Base-by-base conservation (phyloP, 163 green algal species). In the Scenedesmus sp. region DNA sequence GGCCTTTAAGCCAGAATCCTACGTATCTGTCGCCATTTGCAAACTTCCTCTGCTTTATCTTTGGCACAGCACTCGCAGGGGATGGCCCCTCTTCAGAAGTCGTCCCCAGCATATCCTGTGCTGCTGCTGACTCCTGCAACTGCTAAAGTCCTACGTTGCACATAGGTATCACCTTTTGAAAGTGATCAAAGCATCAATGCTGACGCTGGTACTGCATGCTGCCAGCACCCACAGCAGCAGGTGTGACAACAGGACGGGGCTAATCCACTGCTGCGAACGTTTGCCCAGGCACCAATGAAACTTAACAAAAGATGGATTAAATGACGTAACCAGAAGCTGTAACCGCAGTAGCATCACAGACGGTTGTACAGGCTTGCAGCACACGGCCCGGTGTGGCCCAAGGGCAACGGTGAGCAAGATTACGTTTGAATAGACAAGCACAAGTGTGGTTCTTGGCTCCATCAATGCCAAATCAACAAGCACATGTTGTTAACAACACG, bases 11-110 rank as follows among this genome's bases (percentile, higher is more conserved):
- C 89, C 89, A 92, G 72, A 82, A 82, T 37, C 89, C 89, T 33
- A 68, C 16, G 72, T 92, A 92, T 51, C 9, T 72, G 40, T 92
- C 89, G 6, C 89, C 89, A 51, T 92, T 92, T 30, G 68, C 89
- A 68, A 92, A 92, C 59, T 84, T 83, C 7, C 81, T 40, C 73
- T 91, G 49, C 86, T 80, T 91, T 0, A 80, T 59, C 12, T 35
- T 59, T 24, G 43, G 80, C 26, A 65, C 44, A 44, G 44, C 44
- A 76, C 37, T 76, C 4, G 40, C 7, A 40, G 65, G 65, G 30
- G 65, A 76, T 2, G 65, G 4, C 30, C 4, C 65, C 30, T 40
- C 65, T 4, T 76, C 65, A 7, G 65, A 20, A 40, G 65, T 76
- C 40, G 65, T 76, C 65, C 65, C 65, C 35, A 81, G 35, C n/a